Evolutionary conservation across 2,329 filamentous ascomycete genomes (phyloP), one percentile per base, ranked within the genome.

Genomic region (Pseudogymnoascus sp.): DNA sequence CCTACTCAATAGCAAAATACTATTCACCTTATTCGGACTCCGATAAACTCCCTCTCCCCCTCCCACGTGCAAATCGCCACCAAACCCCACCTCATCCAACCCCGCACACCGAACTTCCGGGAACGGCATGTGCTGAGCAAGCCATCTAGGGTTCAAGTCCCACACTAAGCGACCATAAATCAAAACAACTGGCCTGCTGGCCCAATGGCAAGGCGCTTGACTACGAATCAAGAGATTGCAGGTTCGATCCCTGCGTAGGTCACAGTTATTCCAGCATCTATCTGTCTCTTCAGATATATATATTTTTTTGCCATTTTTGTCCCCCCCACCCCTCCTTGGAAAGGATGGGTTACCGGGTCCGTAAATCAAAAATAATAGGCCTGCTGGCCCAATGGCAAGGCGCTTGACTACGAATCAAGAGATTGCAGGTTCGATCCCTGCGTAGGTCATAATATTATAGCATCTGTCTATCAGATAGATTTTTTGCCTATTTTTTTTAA

Each of bases 321-420:
- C n/a, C n/a, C n/a, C n/a, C n/a, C n/a, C n/a, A n/a, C n/a, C n/a
- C n/a, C n/a, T n/a, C n/a, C n/a, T 17, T 10, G 38, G n/a, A 40
- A 40, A 19, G 19, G 38, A 6, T n/a, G 17, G 4, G 9, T 42
- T 42, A 42, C 17, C 4, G 9, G 40, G 17, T 42, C 40, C 40
- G 40, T 42, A 42, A 42, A 42, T 21, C 17, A 21, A 42, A n/a
- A 21, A 42, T 42, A 64, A 65, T 44, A 19, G 67, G 67, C 64
- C 67, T 64, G 71, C 68, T 82, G 79, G 79, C 79, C 79, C 79
- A 82, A 82, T 82, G 79, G 79, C 78, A 82, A 81, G 79, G 79
- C 78, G 79, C 77, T 80, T 82, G 79, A 81, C 79, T 82, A 80
- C 79, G 79, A 80, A 76, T 76, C 74, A 76, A 75, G 73, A 75